Percentiles rank a stretch among this genome's conserved stretches.
Conservation (phyloP, 352 stramenopile genomes). For the Pythium coloratum region DNA sequence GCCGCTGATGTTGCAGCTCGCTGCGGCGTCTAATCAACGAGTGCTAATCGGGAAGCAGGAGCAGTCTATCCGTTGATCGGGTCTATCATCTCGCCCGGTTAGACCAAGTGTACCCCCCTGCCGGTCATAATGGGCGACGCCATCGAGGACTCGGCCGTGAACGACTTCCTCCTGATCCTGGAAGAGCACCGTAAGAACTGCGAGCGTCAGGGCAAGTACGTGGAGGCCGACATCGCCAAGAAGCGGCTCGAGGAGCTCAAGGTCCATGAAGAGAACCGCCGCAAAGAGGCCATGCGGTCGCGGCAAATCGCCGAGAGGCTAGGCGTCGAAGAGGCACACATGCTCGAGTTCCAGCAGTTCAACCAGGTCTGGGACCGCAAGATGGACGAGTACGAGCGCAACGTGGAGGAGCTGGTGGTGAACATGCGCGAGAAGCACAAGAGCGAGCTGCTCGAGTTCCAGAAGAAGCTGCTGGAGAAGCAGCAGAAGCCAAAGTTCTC, state of each 20-base stretch:
- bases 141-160: slow-evolving; percentile 80
- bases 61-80: background rate
- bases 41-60: background rate
- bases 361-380: slow-evolving; percentile 96
- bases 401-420: slow-evolving; percentile 90
- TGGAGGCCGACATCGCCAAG: slow-evolving; percentile 96
- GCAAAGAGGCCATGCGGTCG: slow-evolving; percentile 94
- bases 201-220: slow-evolving; percentile 96
- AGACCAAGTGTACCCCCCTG: background rate
- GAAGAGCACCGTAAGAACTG: slow-evolving; percentile 97
- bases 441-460: slow-evolving; percentile 91
- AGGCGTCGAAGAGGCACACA: slow-evolving; percentile 96
- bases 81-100: background rate
- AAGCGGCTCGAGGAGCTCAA: slow-evolving; percentile 96
- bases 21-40: background rate
- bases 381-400: slow-evolving; percentile 94
- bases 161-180: slow-evolving; percentile 88
- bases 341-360: slow-evolving; percentile 98
- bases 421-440: slow-evolving; percentile 90
- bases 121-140: slow-evolving; percentile 38
- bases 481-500: slow-evolving; percentile 93
- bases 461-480: slow-evolving; percentile 91
- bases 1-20: background rate
- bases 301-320: slow-evolving; percentile 94
- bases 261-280: slow-evolving; percentile 94